These are phyloP conservation scores for Globisporangium lucens DNA, from an alignment of 352 stramenopile species.

Conservation along the genomic window DNA sequence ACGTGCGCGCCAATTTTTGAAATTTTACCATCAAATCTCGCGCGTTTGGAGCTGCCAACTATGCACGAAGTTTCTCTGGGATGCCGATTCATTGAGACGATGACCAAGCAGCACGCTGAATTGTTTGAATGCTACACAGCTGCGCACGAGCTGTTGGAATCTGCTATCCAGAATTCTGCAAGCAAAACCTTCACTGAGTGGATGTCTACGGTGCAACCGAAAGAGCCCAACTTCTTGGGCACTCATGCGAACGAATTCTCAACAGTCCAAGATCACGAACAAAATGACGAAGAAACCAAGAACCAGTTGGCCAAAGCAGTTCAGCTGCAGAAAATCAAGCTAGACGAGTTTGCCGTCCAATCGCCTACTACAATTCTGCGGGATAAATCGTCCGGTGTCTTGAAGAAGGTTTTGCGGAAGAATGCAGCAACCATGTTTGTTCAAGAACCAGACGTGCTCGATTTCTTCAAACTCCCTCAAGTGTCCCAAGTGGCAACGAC, in stretches of 20 bases:
- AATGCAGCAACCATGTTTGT: conserved; percentile 11
- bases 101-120: neutral
- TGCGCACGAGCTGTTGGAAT: neutral
- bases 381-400: neutral
- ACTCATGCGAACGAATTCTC: neutral
- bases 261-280: neutral
- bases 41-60: conserved; percentile 1
- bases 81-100: neutral
- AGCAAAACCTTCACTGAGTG: neutral
- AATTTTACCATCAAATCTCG: neutral
- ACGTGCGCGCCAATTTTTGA: neutral
- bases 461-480: conserved; percentile 10
- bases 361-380: neutral
- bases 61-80: neutral
- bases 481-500: neutral
- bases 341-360: neutral
- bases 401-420: conserved; percentile 9
- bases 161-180: neutral
- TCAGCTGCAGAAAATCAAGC: conserved; percentile 4
- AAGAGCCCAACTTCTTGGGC: neutral
- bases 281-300: neutral
- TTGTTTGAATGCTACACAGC: neutral
- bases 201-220: neutral
- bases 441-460: neutral
- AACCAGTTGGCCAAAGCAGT: neutral